These are phyloP conservation scores for Penicillium fuscoglaucum DNA, from an alignment of 2,329 filamentous ascomycete species.

Conservation along the genomic window DNA sequence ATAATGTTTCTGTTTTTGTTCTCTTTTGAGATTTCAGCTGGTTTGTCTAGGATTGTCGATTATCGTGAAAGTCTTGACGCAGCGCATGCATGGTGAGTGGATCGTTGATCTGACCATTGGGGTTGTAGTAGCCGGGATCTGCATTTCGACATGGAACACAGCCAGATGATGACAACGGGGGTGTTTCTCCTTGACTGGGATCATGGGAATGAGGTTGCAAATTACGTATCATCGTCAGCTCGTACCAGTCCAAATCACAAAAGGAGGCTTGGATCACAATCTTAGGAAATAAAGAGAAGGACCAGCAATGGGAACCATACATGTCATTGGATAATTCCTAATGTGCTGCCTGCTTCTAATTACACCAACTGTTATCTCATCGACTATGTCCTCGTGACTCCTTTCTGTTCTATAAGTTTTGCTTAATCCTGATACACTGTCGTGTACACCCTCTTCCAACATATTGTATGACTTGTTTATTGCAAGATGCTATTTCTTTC, in stretches of 20 bases:
- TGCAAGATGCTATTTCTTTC: conserved; percentile 5
- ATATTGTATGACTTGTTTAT: not conserved
- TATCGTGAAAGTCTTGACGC: not conserved
- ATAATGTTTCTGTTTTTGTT: not conserved
- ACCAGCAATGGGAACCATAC: not conserved
- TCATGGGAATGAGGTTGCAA: not conserved
- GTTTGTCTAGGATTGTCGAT: not conserved
- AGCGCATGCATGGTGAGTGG: not conserved
- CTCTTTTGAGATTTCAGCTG: not conserved
- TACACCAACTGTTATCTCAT: not conserved
- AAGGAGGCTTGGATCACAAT: not conserved
- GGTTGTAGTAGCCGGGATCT: not conserved
- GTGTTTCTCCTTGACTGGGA: not conserved
- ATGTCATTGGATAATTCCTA: not conserved
- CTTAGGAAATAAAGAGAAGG: not conserved
- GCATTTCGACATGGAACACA: not conserved
- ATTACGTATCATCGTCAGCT: conserved; percentile 4
- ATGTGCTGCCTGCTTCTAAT: not conserved
- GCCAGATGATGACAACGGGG: not conserved
- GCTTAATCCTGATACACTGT: not conserved
- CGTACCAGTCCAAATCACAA: conserved; percentile 5
- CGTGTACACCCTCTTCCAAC: not conserved
- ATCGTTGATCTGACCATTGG: not conserved
- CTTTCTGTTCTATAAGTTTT: not conserved
- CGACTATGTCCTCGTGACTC: not conserved